Evolutionary conservation across 805 yeast species (phyloP), one percentile per base, ranked within the genome.

Genomic region (Starmerella potacharoeniae): DNA sequence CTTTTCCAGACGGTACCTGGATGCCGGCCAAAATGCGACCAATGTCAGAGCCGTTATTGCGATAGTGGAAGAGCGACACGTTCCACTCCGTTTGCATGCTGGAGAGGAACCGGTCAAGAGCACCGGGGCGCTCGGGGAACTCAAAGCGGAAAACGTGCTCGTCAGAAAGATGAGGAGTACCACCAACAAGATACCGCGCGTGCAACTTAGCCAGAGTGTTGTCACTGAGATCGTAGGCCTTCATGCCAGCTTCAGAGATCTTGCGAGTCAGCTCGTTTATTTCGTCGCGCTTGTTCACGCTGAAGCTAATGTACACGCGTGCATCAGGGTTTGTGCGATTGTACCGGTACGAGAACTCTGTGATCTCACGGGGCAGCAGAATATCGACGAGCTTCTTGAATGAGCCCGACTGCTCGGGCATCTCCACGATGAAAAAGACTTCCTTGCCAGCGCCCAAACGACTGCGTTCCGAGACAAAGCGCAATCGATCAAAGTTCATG

Each of bases 391-490:
- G 76, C 61, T 80, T 78, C 53, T 79, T 76, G 72, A 93, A 93
- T 54, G 95, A 85, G 33, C 97, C 98, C 17, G 97, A 96, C 46
- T 75, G 71, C 69, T 93, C 98, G 29, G 97, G 97, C 60, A 93
- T 88, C 45, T 88, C 83, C 16, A 90, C 88, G 48, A 86, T 80
- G 76, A 93, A 75, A 65, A 95, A 91, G 6, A 88, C 95, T 73
- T 93, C 99, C 63, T 84, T 86, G 54, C 97, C 98, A 69, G 91
- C 97, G 72, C 98, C 99, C n/a, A 93, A 77, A 51, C 87, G 95
- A 13, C 98, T 97, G 71, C 99, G 83, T 71, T 93, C 99, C 56
- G 95, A 81, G 22, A 93, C 97, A 69, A 93, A 93, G 68, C 99
- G 78, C 64, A 93, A 76, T 64, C 99, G 79, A 70, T 91, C 98